These are phyloP conservation scores for Melastoma candidum DNA, from an alignment of 441 rosid genomes.

Conservation along the genomic window DNA sequence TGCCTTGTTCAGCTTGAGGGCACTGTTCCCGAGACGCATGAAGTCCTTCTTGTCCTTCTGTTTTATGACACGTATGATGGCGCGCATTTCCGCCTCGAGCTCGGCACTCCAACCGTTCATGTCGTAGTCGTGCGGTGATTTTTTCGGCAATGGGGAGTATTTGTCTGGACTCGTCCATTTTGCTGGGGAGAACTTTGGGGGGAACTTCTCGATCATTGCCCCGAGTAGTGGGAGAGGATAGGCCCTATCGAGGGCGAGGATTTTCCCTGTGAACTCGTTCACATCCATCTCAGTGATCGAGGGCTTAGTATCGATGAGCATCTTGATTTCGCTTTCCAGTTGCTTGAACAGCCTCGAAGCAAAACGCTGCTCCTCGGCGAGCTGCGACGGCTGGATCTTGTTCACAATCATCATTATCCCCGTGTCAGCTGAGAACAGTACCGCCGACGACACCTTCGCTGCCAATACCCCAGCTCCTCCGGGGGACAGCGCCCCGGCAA, in stretches of 20 bases:
- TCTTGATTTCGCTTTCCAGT: constrained; percentile 5
- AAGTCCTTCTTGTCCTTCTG: constrained; percentile 11
- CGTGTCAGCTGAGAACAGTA: constrained; percentile 8
- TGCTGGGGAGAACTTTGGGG: constrained; percentile 7
- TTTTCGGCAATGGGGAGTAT: neutral
- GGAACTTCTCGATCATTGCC: constrained; percentile 14
- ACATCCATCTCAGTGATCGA: neutral
- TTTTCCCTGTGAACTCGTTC: neutral
- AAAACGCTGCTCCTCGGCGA: constrained; percentile 17
- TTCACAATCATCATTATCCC: constrained; percentile 7
- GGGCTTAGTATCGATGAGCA: neutral
- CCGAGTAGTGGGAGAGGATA: constrained; percentile 15
- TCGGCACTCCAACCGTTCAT: constrained; percentile 16
- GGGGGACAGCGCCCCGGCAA: neutral
- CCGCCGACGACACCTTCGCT: constrained; percentile 20
- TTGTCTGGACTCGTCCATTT: neutral
- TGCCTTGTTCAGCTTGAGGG: constrained; percentile 7
- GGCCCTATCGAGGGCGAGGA: constrained; percentile 14
- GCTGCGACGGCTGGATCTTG: constrained; percentile 16
- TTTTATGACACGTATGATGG: constrained; percentile 5
- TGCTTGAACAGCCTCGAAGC: constrained; percentile 10
- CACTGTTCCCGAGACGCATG: constrained; percentile 11
- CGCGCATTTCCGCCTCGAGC: constrained; percentile 15
- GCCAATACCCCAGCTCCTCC: constrained; percentile 7
- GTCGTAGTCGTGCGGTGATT: neutral